phyloP scores from a whole-genome alignment of 805 yeast species.

The Priceomyces haplophilus region DNA sequence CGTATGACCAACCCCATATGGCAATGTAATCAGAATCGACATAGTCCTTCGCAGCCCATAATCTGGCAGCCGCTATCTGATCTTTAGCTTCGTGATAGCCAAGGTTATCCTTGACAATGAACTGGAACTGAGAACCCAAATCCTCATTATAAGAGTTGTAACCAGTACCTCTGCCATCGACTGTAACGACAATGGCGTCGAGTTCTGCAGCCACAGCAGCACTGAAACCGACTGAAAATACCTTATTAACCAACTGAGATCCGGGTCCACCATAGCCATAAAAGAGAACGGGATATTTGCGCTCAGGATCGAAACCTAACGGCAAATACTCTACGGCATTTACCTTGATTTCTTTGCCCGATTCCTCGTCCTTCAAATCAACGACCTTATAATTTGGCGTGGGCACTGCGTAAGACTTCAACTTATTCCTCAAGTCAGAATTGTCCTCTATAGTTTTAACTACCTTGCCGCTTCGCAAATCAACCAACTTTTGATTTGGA shows the following conservation, averaged over 20 bases:
- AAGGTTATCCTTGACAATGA: conserved; percentile 73
- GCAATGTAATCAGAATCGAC: conserved; percentile 61
- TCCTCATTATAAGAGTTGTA: conserved; percentile 60
- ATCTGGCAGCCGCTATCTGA: conserved; percentile 79
- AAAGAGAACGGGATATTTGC: conserved; percentile 81
- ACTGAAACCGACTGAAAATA: conserved; percentile 62
- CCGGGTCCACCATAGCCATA: conserved; percentile 96
- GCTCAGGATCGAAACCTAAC: conserved; percentile 56
- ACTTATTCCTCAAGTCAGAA: conserved; percentile 32
- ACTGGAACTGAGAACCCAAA: conserved; percentile 55
- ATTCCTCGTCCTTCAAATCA: conserved; percentile 50
- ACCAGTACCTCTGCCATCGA: conserved; percentile 97
- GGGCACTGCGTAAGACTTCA: conserved; percentile 57
- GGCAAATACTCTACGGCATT: conserved; percentile 81
- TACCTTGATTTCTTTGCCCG: conserved; percentile 45
- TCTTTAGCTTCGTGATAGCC: conserved; percentile 83
- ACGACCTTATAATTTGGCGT: conserved; percentile 49
- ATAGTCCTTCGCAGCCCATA: conserved; percentile 60
- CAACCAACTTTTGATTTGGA: conserved; percentile 73
- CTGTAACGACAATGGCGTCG: conserved; percentile 84
- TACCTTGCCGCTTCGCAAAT: conserved; percentile 26
- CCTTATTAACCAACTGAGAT: conserved; percentile 72
- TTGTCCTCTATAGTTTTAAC: conserved; percentile 49
- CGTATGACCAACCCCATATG: conserved; percentile 89
- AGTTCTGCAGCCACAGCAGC: conserved; percentile 73